Base-by-base conservation (phyloP, 73 alveolate species). In the Stentor roeselii region DNA sequence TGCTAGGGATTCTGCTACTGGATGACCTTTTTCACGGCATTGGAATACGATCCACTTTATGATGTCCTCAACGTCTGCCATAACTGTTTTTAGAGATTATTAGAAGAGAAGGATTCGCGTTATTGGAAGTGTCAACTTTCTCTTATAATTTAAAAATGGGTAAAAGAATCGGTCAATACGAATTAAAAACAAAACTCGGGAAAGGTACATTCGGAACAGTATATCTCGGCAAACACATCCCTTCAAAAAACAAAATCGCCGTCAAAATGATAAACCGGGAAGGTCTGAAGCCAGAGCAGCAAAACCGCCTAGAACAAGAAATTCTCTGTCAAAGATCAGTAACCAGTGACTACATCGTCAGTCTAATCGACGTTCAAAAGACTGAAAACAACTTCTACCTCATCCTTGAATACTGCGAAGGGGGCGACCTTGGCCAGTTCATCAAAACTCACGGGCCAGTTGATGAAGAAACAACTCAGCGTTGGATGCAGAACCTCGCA, bases 1-100 rank as follows among this genome's bases (percentile, higher is more conserved):
- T n/a, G 99, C 99, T 15, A 93, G 90, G 21, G 99, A 85, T 83
- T 95, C 99, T 1, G 99, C 91, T 35, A 95, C 97, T 6, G 97
- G 99, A 61, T 93, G 90, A 59, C 96, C 96, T 36, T 91, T 88
- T 75, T 94, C 98, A 76, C 98, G 90, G 84, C 98, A 94, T 85
- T 90, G 83, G 89, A 89, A 94, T 75, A 94, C 91, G 27, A 93
- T 95, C 90, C 88, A 90, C 89, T 92, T 94, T 58, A 94, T 97
- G 36, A 94, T 90, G 40, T 93, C 95, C 42, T 94, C 98, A 1
- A 94, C 88, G 83, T 94, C 95, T 38, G 93, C 92, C 98, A 94
- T 94, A 38, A 84, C 67, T 74, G 61, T 76, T 15, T 42, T 86
- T 86, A 27, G n/a, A n/a, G n/a, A n/a, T n/a, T n/a, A n/a, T n/a